Percentiles rank a stretch among this genome's conserved stretches.
phyloP scores from a whole-genome alignment of 192 early-diverging fungal species.

The Irineochytrium annulatum region DNA sequence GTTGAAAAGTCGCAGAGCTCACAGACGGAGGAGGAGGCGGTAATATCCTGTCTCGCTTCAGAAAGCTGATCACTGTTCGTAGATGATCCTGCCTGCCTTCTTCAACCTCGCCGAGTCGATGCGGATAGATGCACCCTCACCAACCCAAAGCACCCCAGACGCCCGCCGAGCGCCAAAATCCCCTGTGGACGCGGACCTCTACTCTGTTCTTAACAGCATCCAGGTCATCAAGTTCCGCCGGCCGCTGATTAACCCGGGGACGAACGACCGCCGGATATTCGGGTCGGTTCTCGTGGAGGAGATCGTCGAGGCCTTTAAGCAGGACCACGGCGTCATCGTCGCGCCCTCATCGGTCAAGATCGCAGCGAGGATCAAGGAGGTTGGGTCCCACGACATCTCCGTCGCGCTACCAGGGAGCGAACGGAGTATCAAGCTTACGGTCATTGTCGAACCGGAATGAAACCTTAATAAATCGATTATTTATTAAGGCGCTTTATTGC shows the following conservation, averaged over 20 bases:
- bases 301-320: constrained; percentile 5
- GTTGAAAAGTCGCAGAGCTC: not conserved
- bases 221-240: constrained; percentile 16
- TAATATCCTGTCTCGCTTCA: not conserved
- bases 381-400: constrained; percentile 14
- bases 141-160: not conserved
- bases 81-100: constrained; percentile 10
- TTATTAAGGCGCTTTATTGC: too few species aligned
- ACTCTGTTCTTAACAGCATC: not conserved
- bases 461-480: too few species aligned
- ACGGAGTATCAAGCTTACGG: too few species aligned
- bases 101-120: not conserved
- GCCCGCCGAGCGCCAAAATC: not conserved
- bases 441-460: too few species aligned
- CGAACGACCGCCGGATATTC: constrained; percentile 15
- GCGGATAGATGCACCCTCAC: not conserved
- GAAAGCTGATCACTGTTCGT: not conserved
- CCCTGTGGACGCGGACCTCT: not conserved
- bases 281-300: constrained; percentile 27
- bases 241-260: constrained; percentile 22
- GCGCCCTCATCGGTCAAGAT: not conserved
- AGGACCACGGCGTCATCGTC: constrained; percentile 7
- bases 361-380: constrained; percentile 21
- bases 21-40: not conserved
- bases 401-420: too few species aligned